Conservation (phyloP, 1,284 basidiomycete species). For the Rhodotorula sp. region DNA sequence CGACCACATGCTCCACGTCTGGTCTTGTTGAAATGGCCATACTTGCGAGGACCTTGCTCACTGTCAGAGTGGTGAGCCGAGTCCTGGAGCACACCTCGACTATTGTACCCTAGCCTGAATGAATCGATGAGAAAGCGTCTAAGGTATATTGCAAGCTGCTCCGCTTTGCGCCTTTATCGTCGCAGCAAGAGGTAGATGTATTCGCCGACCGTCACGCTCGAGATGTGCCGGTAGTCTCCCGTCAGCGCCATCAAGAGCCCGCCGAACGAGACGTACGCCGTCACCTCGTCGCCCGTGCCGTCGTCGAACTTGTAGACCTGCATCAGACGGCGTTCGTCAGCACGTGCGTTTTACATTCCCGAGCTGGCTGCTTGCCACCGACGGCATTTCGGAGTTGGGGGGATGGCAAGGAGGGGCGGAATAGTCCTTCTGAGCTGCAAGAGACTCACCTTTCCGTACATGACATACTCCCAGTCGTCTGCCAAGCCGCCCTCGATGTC, state of each 20-base stretch:
- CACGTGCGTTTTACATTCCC: neutral
- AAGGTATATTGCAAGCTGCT: neutral
- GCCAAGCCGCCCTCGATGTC: constrained; percentile 83
- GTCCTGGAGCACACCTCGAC: no score
- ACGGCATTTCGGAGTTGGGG: no score
- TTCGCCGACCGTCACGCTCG: constrained; percentile 86
- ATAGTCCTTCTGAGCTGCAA: neutral
- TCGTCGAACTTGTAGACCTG: constrained; percentile 98
- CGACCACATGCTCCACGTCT: constrained; percentile 80
- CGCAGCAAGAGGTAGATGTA: constrained; percentile 88
- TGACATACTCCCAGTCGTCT: constrained; percentile 97
- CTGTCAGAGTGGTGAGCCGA: no score
- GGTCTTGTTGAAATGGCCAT: constrained; percentile 53
- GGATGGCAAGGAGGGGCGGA: no score
- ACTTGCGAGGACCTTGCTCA: no score
- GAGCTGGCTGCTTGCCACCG: no score
- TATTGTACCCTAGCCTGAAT: no score
- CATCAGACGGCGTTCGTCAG: neutral
- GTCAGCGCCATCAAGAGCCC: constrained; percentile 94
- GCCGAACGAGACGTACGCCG: constrained; percentile 93
- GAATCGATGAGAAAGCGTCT: neutral
- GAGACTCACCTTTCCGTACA: constrained; percentile 89
- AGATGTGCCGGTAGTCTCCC: constrained; percentile 89
- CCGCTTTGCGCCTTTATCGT: constrained; percentile 28
- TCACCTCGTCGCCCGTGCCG: constrained; percentile 78